phyloP scores from a whole-genome alignment of 371 early-diverging fungal genomes.

The Umbelopsis sp. region DNA sequence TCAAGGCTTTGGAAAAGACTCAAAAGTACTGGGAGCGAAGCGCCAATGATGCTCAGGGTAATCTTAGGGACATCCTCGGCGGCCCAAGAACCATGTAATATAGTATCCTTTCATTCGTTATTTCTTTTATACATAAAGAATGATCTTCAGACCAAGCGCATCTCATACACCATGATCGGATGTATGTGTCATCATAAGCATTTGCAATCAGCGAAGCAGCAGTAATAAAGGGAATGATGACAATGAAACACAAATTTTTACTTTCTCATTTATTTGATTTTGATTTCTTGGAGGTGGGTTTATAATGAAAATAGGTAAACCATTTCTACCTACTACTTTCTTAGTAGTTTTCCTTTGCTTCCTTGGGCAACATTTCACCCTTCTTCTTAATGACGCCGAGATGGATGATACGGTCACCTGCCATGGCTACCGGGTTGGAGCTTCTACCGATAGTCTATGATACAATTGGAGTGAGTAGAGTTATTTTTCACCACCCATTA shows the following conservation, averaged over 20 bases:
- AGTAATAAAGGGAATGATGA: background rate
- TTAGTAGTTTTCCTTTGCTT: conserved; percentile 62
- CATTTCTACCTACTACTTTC: background rate
- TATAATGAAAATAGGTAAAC: background rate
- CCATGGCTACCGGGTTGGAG: conserved; percentile 79
- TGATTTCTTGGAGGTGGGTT: background rate
- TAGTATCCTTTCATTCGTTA: background rate
- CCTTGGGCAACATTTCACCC: conserved; percentile 49
- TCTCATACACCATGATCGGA: background rate
- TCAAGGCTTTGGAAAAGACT: conserved; percentile 72
- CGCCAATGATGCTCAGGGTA: conserved; percentile 68
- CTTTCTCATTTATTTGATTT: background rate
- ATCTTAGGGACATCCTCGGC: conserved; percentile 67
- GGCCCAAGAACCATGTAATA: conserved; percentile 50
- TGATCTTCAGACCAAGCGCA: no score
- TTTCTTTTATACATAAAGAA: background rate
- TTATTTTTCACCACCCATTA: background rate
- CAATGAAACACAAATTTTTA: background rate
- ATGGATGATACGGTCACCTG: conserved; percentile 80
- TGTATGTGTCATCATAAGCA: no score
- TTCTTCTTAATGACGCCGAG: conserved; percentile 74
- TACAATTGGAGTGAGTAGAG: background rate
- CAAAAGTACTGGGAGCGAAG: conserved; percentile 76
- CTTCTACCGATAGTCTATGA: conserved; percentile 48
- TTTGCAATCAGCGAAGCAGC: no score